These are phyloP conservation scores for Cercospora sojina DNA, from an alignment of 2,329 filamentous ascomycete species.

Conservation along the genomic window DNA sequence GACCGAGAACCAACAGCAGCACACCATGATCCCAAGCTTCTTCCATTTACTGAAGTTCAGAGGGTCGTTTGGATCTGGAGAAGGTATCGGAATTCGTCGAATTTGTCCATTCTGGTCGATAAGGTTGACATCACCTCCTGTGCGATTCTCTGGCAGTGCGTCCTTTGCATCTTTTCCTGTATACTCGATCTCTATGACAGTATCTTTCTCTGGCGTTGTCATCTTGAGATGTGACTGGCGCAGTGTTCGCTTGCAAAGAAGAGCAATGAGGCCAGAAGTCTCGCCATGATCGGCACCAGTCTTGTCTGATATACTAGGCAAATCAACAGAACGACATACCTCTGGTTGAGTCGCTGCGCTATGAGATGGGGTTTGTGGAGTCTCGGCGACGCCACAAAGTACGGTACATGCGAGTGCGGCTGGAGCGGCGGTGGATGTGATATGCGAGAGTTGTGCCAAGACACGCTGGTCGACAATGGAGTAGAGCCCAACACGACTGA, in stretches of 20 bases:
- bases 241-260: neutral
- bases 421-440: neutral
- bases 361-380: neutral
- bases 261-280: neutral
- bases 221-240: neutral
- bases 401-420: neutral
- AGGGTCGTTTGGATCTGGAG: slow-evolving; percentile 32
- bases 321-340: neutral
- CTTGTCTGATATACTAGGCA: neutral
- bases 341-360: neutral
- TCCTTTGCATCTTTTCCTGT: neutral
- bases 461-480: neutral
- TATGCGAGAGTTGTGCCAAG: neutral
- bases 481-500: neutral
- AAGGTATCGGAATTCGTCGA: slow-evolving; percentile 29
- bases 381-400: neutral
- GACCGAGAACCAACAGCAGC: slow-evolving; percentile 38
- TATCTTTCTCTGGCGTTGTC: neutral
- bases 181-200: neutral
- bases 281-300: neutral
- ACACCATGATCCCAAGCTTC: slow-evolving; percentile 34
- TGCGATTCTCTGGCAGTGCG: neutral
- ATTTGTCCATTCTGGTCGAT: slow-evolving; percentile 24
- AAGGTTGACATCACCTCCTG: slow-evolving; percentile 23
- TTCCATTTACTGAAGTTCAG: slow-evolving; percentile 35